Base-by-base conservation (phyloP, 495 filamentous ascomycete species). In the Polyplosphaeria fusca region DNA sequence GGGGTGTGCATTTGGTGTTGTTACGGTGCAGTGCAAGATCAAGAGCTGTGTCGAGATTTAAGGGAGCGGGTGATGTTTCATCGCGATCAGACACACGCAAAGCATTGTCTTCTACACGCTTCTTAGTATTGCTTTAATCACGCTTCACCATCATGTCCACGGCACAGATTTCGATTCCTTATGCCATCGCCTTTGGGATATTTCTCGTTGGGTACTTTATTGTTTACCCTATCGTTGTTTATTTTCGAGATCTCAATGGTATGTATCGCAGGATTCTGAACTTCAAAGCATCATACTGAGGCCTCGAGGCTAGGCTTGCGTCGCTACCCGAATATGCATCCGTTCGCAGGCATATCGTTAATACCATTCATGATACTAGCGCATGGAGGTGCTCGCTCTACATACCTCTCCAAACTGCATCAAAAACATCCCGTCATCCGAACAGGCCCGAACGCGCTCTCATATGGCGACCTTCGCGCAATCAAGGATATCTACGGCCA, bases 401-500 rank as follows among this genome's bases (percentile, higher is more conserved):
- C 68, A 43, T 63, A 69, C 16, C 65, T 80, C 12, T 38, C 62
- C 1, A 66, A 74, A 52, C 54, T 73, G 24, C 79, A 82, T 64
- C 58, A 68, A 20, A 69, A 71, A 47, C 32, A 58, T 43, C 75
- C 77, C 2, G 70, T 82, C 14, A 67, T 82, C 47, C 77, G 79
- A 5, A 79, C 72, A 1, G 77, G 77, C 0, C 79, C 79, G 1
- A 82, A 81, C 49, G 66, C 68, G 22, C 67, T 82, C 0, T 81
- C 78, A 0, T 82, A 73, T 58, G 70, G 71, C 7, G 71, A 64
- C 67, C 27, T 69, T 47, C 12, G 61, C 51, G 79, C 79, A 22
- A 80, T 81, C 61, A 76, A 64, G 24, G 79, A 81, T 39, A 80
- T 82, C 47, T 82, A 80, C 55, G 78, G 78, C 24, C 79, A 82